Base-by-base conservation (phyloP, 495 filamentous ascomycete species). In the Hypoxylon cercidicola region DNA sequence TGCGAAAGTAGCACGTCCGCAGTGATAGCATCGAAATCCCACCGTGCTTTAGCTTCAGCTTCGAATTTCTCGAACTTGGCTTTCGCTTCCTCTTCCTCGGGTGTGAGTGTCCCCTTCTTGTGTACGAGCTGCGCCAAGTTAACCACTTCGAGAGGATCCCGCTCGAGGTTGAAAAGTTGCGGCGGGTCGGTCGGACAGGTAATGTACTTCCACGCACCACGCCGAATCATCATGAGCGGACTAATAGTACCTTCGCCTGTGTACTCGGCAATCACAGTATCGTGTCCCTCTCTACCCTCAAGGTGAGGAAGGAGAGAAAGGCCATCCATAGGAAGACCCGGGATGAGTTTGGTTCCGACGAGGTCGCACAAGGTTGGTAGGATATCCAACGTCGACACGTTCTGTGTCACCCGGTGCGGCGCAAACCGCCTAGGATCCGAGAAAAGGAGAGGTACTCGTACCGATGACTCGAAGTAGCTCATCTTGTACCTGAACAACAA, bases 211-310 rank as follows among this genome's bases (percentile, higher is more conserved):
- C 88, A 95, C 43, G 78, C 78, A 10, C 91, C 92, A 43, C 90
- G 87, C 28, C 86, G 85, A 70, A 97, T 96, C 92, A 97, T 97
- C 78, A 95, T 89, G n/a, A 93, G 80, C 0, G 92, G 92, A 4
- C 89, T 86, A 58, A 93, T 82, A 2, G 92, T 95, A 43, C 92
- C 92, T 76, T 97, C 92, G 16, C 90, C 92, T 73, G 90, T 92
- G 75, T 96, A 97, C 76, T 97, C 92, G 54, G 90, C 91, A 67
- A 92, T 88, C 18, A 92, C 92, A 10, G 88, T 91, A 64, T 96
- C 91, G 61, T 82, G 81, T 16, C 86, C 84, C 3, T 83, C 77
- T 9, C 76, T 75, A 11, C 87, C 89, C 30, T 87, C 79, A 20
- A 96, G 77, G 67, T 92, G 88, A 11, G 90, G 88, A 25, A 91